These are phyloP conservation scores for Apostasia shenzhenica DNA, from an alignment of 106 monocot genomes.

Conservation along the genomic window DNA sequence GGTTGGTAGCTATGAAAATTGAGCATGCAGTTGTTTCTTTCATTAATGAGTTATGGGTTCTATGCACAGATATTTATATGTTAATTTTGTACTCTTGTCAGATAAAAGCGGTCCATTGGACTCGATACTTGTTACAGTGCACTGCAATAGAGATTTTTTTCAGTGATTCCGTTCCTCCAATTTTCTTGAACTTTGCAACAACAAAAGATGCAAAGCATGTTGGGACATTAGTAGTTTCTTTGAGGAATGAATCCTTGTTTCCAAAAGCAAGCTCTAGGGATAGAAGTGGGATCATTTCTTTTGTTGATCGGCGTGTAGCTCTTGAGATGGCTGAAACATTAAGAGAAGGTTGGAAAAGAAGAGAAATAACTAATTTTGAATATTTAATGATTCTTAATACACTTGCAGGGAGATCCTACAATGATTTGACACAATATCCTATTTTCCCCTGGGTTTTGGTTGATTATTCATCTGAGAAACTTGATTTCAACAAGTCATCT, in stretches of 20 bases:
- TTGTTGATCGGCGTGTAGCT: constrained; percentile 81
- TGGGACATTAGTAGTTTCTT: constrained; percentile 72
- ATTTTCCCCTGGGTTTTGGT: constrained; percentile 95
- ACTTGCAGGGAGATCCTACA: constrained; percentile 93
- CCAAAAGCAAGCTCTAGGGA: constrained; percentile 70
- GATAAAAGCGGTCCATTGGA: constrained; percentile 96
- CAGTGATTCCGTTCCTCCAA: constrained; percentile 62
- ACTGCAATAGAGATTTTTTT: constrained; percentile 94
- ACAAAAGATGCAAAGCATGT: constrained; percentile 70
- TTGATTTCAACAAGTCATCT: constrained; percentile 89
- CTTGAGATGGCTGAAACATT: constrained; percentile 86
- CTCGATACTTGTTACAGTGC: constrained; percentile 77
- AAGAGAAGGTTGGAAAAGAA: constrained; percentile 90
- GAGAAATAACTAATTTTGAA: constrained; percentile 96
- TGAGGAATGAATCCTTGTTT: constrained; percentile 67
- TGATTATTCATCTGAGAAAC: constrained; percentile 97
- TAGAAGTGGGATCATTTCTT: constrained; percentile 63
- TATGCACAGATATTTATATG: background rate
- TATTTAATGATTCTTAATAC: constrained; percentile 95
- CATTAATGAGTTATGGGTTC: background rate
- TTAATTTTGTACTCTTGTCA: constrained; percentile 21
- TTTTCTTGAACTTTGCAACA: constrained; percentile 86
- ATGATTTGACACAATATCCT: constrained; percentile 98
- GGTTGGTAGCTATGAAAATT: constrained; percentile 23
- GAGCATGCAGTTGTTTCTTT: background rate